Evolutionary conservation across 1,284 basidiomycete species (phyloP), one percentile per base, ranked within the genome.

Genomic region (Xerocomus nothofagi): DNA sequence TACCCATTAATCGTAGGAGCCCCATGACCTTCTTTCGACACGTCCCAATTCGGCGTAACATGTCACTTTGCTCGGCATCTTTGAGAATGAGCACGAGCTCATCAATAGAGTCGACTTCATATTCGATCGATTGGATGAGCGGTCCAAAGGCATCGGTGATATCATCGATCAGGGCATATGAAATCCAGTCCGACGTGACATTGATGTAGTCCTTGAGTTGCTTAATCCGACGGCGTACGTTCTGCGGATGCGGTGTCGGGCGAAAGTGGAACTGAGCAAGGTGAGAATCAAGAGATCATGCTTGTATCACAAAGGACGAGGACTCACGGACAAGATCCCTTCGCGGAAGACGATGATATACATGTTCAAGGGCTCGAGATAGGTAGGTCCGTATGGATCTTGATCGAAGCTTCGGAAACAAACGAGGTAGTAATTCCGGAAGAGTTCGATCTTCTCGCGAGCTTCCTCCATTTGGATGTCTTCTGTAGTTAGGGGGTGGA

Each of bases 21-120:
- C 97, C 97, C 97, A 99, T 99, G 62, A 99, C 97, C 73, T 99
- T 99, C 76, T 99, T 99, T 44, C 97, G 82, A 69, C 97, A 99
- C 0, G 93, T 98, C 37, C 97, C 97, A 62, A 99, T 99, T 55
- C 95, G 84, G 64, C 73, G 67, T 40, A 83, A 63, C 81, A 83
- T 83, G 64, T 83, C 81, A 42, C 74, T 82, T 60, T 81, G 79
- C 56, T 84, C 81, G 6, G 78, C 74, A 41, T 80, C 81, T 55
- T 97, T 98, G 50, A 99, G 73, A 37, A 99, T 99, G 50, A 99
- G 75, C 57, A 99, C 97, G 30, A 99, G 80, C 74, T 99, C 97
- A 65, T 99, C 97, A 59, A 99, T 99, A 53, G 88, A 92, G 73
- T 99, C 97, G 71, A 99, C 97, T 73, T 99, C 97, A 65, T 98